Evolutionary conservation across 805 yeast genomes (phyloP).

Genomic region (Starmerella riodocensis): DNA sequence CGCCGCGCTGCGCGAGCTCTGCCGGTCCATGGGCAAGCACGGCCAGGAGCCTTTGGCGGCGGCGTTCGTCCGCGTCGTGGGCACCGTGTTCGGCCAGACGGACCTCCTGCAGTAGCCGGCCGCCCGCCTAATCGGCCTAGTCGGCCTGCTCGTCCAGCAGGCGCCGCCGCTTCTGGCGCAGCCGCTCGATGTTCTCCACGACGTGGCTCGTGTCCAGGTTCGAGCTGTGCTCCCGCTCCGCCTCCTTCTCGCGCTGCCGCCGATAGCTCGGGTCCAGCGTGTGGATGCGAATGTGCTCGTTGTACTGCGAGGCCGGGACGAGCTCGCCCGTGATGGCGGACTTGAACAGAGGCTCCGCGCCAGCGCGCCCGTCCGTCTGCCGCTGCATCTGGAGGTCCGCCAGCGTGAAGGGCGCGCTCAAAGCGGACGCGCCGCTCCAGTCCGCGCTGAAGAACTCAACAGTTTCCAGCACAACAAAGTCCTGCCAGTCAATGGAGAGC

Average conservation of each 20-base stretch:
- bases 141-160: conserved; percentile 4
- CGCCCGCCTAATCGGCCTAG: background rate
- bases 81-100: conserved; percentile 18
- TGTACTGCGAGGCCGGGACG: conserved; percentile 56
- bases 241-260: conserved; percentile 40
- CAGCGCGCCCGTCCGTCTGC: background rate
- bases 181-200: conserved; percentile 29
- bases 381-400: conserved; percentile 5
- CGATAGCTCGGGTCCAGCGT: conserved; percentile 68
- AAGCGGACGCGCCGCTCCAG: conserved; percentile 32
- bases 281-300: conserved; percentile 52
- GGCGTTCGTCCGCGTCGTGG: conserved; percentile 15
- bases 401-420: conserved; percentile 24
- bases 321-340: conserved; percentile 71
- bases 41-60: background rate
- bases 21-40: conserved; percentile 13
- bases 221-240: conserved; percentile 25
- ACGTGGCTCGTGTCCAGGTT: conserved; percentile 28
- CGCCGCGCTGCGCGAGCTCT: conserved; percentile 33
- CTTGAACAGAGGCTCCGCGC: conserved; percentile 33
- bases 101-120: conserved; percentile 10
- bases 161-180: conserved; percentile 9
- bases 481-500: conserved; percentile 69
- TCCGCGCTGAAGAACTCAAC: conserved; percentile 37
- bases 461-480: conserved; percentile 58